Base-by-base conservation (phyloP, 257 asterid species). In the Penstemon newberryi region DNA sequence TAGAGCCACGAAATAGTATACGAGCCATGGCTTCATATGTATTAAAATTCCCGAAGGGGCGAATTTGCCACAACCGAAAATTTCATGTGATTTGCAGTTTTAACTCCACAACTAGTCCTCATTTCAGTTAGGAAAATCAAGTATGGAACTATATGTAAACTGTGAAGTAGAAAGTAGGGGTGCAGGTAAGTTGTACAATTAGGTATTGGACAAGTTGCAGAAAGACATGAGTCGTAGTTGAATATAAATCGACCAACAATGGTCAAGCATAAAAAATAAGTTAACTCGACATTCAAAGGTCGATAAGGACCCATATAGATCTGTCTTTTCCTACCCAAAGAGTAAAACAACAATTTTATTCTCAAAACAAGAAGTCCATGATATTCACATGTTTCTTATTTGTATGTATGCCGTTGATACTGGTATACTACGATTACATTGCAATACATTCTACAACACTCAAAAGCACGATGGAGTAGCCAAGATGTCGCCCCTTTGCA, bases 21-120 rank as follows among this genome's bases (percentile, higher is more conserved):
- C 47, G 6, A 76, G 75, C 41, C 89, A 74, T 49, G 98, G 96
- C 60, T 92, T 81, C 80, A 88, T 69, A 81, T 61, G 75, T 53
- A 67, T 92, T 43, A 82, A 76, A 72, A 78, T 90, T 5, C 96
- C 96, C 0, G 81, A 80, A 68, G 90, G 90, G 4, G 93, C 96
- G 3, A 90, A 85, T 11, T 92, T 97, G 98, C 97, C 98, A 18
- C 83, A 88, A 57, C 98, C 98, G 10, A 88, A 74, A 73, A 80
- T 81, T 8, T 77, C 96, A 4, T 76, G 84, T 3, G 91, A 86
- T 70, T 73, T 82, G 67, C 80, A 75, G 73, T 90, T 86, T 92
- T 52, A 8, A 45, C 54, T 49, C 0, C 33, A 25, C 33, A 25
- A 25, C 33, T 25, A 25, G 33, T 25, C 33, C 33, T 25, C 18